phyloP scores from a whole-genome alignment of 148 eudicot genomes.

The Spergularia bocconei region DNA sequence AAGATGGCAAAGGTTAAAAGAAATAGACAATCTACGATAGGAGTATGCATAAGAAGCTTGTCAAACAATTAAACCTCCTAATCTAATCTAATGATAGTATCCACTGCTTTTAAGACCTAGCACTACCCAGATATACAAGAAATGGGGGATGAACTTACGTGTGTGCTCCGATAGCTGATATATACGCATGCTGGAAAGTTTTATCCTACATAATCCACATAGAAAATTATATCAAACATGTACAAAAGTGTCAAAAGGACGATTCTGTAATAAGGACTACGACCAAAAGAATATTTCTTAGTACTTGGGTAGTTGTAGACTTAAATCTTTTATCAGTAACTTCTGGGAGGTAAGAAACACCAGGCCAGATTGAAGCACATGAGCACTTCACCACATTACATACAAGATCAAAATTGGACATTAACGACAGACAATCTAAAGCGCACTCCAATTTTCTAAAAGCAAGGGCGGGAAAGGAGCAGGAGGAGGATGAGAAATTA shows the following conservation, averaged over 20 bases:
- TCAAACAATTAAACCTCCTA: not conserved
- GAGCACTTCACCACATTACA: no score
- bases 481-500: no score
- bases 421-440: no score
- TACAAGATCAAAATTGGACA: no score
- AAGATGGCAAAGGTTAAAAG: not conserved
- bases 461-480: no score
- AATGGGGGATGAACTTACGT: slow-evolving; percentile 57
- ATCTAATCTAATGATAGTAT: not conserved
- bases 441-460: no score
- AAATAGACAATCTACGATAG: not conserved
- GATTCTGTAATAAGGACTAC: not conserved
- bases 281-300: not conserved
- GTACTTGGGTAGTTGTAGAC: not conserved
- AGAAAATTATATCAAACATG: slow-evolving; percentile 6
- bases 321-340: no score
- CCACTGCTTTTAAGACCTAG: not conserved
- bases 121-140: not conserved
- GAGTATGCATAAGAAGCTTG: not conserved
- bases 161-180: slow-evolving; percentile 84
- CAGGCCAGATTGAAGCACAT: no score
- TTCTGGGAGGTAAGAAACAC: no score
- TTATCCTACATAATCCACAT: slow-evolving; percentile 62
- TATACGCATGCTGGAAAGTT: slow-evolving; percentile 88
- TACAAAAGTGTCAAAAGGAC: not conserved